These are phyloP conservation scores for Oryza officinalis DNA, from an alignment of 176 grass and related monocot species.

Conservation along the genomic window DNA sequence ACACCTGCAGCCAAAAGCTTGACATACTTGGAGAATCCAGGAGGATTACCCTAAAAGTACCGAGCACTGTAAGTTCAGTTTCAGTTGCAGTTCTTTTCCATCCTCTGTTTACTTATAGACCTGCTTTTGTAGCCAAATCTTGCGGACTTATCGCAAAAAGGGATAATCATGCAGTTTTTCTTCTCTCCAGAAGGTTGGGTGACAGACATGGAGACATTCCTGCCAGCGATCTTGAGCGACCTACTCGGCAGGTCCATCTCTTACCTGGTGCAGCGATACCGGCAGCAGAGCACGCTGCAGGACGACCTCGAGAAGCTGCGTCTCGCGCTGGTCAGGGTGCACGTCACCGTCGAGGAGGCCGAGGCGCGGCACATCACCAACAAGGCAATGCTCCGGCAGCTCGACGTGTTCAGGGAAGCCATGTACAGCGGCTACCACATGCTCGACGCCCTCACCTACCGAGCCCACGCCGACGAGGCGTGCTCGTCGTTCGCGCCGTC, in stretches of 20 bases:
- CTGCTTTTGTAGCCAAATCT: neutral
- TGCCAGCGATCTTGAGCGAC: constrained; percentile 21
- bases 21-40: neutral
- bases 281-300: neutral
- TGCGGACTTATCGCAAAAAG: neutral
- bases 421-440: constrained; percentile 45
- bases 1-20: neutral
- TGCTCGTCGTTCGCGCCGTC: neutral
- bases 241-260: constrained; percentile 19
- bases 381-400: constrained; percentile 42
- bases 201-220: constrained; percentile 23
- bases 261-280: constrained; percentile 5
- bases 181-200: neutral
- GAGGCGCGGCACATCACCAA: constrained; percentile 41
- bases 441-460: constrained; percentile 35
- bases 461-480: neutral
- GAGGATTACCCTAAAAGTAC: neutral
- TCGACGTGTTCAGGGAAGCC: constrained; percentile 31
- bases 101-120: neutral
- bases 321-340: constrained; percentile 13
- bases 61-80: neutral
- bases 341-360: constrained; percentile 35
- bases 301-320: constrained; percentile 15
- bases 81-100: neutral
- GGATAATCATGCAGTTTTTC: neutral